These are phyloP conservation scores for Liquidambar formosana DNA, from an alignment of 164 flowering plant species.

Conservation along the genomic window DNA sequence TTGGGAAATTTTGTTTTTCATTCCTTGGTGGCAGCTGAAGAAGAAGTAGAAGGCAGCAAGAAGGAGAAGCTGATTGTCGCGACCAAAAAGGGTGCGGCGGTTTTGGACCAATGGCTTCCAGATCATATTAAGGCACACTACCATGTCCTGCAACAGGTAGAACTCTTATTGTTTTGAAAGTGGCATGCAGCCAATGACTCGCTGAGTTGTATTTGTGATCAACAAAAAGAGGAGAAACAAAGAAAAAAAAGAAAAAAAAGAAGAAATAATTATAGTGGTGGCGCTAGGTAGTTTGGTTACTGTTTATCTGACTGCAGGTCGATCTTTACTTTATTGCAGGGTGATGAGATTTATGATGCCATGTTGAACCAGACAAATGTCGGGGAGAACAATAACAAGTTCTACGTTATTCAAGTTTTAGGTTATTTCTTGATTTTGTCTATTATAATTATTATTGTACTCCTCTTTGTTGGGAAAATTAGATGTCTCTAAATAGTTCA, in stretches of 20 bases:
- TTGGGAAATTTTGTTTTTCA: not conserved
- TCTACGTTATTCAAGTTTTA: conserved; percentile 44
- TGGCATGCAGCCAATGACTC: not conserved
- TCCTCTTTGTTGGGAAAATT: not conserved
- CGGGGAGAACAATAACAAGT: conserved; percentile 48
- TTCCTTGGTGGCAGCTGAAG: conserved; percentile 30
- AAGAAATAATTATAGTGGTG: too few species aligned
- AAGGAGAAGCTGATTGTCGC: conserved; percentile 40
- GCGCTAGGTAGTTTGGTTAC: not conserved
- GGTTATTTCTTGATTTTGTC: conserved; percentile 20
- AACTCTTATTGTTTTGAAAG: not conserved
- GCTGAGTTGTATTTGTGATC: not conserved
- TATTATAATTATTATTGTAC: not conserved
- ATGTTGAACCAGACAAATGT: conserved; percentile 53
- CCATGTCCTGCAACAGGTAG: conserved; percentile 73
- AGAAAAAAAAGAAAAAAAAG: too few species aligned
- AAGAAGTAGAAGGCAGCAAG: conserved; percentile 30
- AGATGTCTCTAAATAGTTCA: not conserved
- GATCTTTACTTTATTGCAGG: conserved; percentile 24
- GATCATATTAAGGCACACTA: conserved; percentile 69
- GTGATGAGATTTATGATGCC: conserved; percentile 46
- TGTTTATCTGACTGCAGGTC: not conserved
- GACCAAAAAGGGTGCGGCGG: conserved; percentile 73
- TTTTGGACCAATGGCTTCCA: conserved; percentile 81
- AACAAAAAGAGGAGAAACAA: too few species aligned